Conservation (phyloP, 2,329 filamentous ascomycete genomes). For the Phialophora expanda region DNA sequence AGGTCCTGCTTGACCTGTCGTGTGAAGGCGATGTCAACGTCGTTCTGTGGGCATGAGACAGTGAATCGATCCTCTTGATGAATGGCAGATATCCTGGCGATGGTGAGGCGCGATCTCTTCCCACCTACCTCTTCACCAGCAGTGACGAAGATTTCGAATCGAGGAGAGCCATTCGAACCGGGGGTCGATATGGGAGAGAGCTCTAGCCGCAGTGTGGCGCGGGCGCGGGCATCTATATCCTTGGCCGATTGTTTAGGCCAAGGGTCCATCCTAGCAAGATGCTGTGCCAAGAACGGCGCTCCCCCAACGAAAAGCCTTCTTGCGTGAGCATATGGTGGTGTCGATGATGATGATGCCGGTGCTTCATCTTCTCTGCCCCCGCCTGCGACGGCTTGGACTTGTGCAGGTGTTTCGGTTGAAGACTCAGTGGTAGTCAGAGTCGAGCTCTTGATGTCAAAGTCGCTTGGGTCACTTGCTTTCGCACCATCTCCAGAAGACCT, state of each 20-base stretch:
- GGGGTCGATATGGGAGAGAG: conserved; percentile 16
- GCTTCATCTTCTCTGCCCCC: not conserved
- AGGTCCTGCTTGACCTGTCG: conserved; percentile 28
- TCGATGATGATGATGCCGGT: not conserved
- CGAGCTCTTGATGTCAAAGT: not conserved
- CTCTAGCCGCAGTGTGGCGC: conserved; percentile 25
- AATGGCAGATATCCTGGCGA: conserved; percentile 27
- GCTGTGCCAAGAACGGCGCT: conserved; percentile 22
- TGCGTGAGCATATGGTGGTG: not conserved
- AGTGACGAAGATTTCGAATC: conserved; percentile 28
- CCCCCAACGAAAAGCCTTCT: conserved; percentile 18
- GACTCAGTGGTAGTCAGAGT: not conserved
- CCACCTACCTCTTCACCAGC: conserved; percentile 6
- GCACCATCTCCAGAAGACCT: not conserved
- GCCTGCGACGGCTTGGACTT: not conserved
- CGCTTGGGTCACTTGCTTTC: not conserved
- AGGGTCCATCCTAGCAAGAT: conserved; percentile 19
- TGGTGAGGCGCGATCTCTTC: conserved; percentile 17
- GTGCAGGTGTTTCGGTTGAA: not conserved
- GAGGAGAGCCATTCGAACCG: conserved; percentile 12
- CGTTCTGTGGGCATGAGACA: conserved; percentile 22
- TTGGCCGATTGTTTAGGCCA: conserved; percentile 8
- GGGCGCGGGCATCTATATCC: conserved; percentile 14
- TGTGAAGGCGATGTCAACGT: conserved; percentile 24
- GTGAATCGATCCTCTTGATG: conserved; percentile 20